Base-by-base conservation (phyloP, 2,329 filamentous ascomycete genomes). In the Diaporthe aspalathi region DNA sequence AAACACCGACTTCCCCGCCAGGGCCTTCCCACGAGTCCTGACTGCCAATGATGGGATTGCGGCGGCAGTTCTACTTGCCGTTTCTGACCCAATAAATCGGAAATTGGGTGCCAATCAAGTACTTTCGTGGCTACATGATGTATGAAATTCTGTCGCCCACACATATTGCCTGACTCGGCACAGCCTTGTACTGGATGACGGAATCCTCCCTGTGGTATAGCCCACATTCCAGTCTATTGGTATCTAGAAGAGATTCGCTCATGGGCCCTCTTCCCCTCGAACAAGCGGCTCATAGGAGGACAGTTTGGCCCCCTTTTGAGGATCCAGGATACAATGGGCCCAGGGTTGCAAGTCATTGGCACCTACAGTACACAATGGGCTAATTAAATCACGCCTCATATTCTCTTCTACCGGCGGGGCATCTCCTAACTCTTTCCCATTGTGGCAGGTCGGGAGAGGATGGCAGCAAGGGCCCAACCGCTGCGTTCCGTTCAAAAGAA, bases 61-160 rank as follows among this genome's bases (percentile, higher is more conserved):
- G 20, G 38, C 53, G 53, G 53, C 32, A 56, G n/a, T 56, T 56
- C 53, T 20, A 56, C 20, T 38, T 56, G 38, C 53, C 32, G 29
- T 20, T 5, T 8, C 11, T n/a, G n/a, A 14, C n/a, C 22, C 32
- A 38, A 56, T 8, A 9, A 9, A 38, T 11, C 20, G 32, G n/a
- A 38, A 38, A 5, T 22, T 22, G 6, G 17, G 12, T 8, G 2
- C 2, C 29, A 56, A 35, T 56, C 4, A 56, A 56, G 29, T 11
- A 29, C 32, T 38, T 2, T 16, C 22, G 32, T 17, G 11, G 53
- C n/a, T 56, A 56, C 20, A 2, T 12, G 53, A 56, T 24, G 32
- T 5, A 22, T 22, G 53, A 29, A 56, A 38, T 20, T 22, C 17
- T n/a, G n/a, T n/a, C 53, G 29, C 35, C 29, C 53, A 56, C 53